These are phyloP conservation scores for Monilinia fructicola DNA, from an alignment of 2,329 filamentous ascomycete species.

Conservation along the genomic window DNA sequence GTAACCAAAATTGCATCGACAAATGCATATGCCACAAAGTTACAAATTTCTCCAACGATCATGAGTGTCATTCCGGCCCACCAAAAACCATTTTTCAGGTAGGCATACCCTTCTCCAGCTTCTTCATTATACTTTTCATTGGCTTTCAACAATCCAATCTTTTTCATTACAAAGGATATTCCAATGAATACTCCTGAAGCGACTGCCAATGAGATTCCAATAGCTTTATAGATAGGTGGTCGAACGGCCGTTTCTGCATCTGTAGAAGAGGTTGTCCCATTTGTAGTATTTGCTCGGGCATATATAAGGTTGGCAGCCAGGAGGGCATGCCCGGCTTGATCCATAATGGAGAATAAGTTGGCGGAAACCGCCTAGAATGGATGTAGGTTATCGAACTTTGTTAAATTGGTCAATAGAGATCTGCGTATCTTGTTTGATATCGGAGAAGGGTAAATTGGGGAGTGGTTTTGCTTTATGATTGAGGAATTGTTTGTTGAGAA, in stretches of 20 bases:
- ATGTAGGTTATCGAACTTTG: slow-evolving; percentile 13
- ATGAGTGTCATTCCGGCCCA: slow-evolving; percentile 95
- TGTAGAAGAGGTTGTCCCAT: slow-evolving; percentile 33
- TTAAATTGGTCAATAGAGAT: slow-evolving; percentile 17
- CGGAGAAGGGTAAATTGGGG: slow-evolving; percentile 1
- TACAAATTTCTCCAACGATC: slow-evolving; percentile 95
- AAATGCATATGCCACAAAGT: slow-evolving; percentile 95
- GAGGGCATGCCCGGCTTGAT: slow-evolving; percentile 43
- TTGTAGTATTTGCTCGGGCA: slow-evolving; percentile 46
- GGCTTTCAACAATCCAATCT: slow-evolving; percentile 83
- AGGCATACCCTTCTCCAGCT: slow-evolving; percentile 94
- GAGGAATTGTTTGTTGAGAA: background rate
- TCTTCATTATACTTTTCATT: slow-evolving; percentile 97
- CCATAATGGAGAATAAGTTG: slow-evolving; percentile 40
- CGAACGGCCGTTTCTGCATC: slow-evolving; percentile 29
- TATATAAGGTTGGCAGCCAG: slow-evolving; percentile 46
- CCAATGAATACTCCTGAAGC: slow-evolving; percentile 91
- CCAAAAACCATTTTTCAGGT: slow-evolving; percentile 93
- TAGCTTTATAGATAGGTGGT: slow-evolving; percentile 66
- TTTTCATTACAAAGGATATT: slow-evolving; percentile 92
- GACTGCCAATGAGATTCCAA: slow-evolving; percentile 83
- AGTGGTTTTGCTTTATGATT: background rate
- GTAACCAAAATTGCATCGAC: slow-evolving; percentile 96
- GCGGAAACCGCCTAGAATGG: slow-evolving; percentile 24
- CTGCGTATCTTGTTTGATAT: slow-evolving; percentile 4